phyloP scores from a whole-genome alignment of 2,329 filamentous ascomycete genomes.

The Emmonsiellopsis sp. region DNA sequence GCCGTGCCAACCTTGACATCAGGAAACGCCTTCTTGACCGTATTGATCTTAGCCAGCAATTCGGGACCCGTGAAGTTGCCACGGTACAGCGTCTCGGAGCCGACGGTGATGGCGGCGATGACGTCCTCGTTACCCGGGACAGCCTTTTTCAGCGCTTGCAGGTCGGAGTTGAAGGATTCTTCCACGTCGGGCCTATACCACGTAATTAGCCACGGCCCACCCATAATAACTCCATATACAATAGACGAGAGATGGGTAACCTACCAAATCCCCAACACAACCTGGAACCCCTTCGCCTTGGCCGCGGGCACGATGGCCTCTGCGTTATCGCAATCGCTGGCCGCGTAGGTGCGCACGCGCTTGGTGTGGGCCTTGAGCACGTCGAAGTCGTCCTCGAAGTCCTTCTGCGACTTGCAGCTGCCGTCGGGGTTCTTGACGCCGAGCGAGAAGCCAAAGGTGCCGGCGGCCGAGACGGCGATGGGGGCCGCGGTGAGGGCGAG shows the following conservation, averaged over 20 bases:
- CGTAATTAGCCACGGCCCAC: neutral
- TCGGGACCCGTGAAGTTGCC: conserved; percentile 54
- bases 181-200: conserved; percentile 49
- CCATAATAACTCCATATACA: neutral
- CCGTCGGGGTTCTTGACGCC: conserved; percentile 55
- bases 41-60: conserved; percentile 53
- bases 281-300: conserved; percentile 55
- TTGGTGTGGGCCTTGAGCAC: conserved; percentile 46
- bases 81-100: conserved; percentile 62
- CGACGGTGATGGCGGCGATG: conserved; percentile 61
- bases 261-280: conserved; percentile 63
- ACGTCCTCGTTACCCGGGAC: conserved; percentile 43
- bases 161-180: conserved; percentile 54
- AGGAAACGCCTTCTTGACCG: conserved; percentile 47
- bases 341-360: conserved; percentile 58
- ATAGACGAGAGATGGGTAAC: conserved; percentile 12
- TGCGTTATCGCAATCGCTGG: conserved; percentile 57
- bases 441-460: conserved; percentile 56
- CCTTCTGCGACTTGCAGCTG: conserved; percentile 51
- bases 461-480: conserved; percentile 42
- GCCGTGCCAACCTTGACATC: conserved; percentile 56
- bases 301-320: conserved; percentile 57
- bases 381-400: conserved; percentile 59
- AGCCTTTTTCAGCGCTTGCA: conserved; percentile 44
- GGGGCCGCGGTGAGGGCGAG: conserved; percentile 37